Percentiles rank a stretch among this genome's conserved stretches.
phyloP scores from a whole-genome alignment of 768 basidiomycete genomes.

The Rhizopogon vinicolor region DNA sequence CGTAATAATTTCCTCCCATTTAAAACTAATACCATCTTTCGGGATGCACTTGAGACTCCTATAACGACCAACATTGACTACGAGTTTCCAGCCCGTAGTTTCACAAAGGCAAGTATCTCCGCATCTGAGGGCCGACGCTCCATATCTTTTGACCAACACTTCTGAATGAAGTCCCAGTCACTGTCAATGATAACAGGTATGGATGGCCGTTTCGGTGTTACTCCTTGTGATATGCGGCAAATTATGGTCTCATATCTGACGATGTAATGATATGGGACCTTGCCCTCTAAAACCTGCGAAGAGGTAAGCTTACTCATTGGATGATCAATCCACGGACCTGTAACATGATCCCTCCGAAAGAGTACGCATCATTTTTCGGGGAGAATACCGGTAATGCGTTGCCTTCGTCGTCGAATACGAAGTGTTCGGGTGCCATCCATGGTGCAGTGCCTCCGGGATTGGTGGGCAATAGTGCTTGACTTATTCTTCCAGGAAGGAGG shows the following conservation, averaged over 20 bases:
- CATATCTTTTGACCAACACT: conserved; percentile 24
- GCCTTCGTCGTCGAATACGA: neutral
- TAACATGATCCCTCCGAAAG: conserved; percentile 24
- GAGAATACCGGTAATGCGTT: neutral
- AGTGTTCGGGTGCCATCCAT: conserved; percentile 1
- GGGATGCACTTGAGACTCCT: too few relatives aligned
- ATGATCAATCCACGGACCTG: neutral
- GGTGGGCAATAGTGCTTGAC: neutral
- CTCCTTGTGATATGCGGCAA: neutral
- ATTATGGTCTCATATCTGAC: neutral
- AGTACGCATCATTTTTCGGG: conserved; percentile 1
- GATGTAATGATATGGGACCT: neutral
- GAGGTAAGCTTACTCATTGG: neutral
- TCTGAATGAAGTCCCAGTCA: conserved; percentile 19
- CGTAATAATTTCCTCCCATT: too few relatives aligned
- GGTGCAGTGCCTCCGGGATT: too few relatives aligned
- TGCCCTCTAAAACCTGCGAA: neutral
- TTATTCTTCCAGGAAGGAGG: conserved; percentile 6
- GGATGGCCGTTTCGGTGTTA: conserved; percentile 11
- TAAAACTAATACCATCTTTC: too few relatives aligned
- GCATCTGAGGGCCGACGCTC: conserved; percentile 26
- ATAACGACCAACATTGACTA: too few relatives aligned
- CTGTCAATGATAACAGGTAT: conserved; percentile 7
- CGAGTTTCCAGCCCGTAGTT: neutral
- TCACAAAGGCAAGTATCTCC: conserved; percentile 20